Conservation (phyloP, 2,329 filamentous ascomycete species). For the Ophiognomonia clavigignenti-juglandacearum region DNA sequence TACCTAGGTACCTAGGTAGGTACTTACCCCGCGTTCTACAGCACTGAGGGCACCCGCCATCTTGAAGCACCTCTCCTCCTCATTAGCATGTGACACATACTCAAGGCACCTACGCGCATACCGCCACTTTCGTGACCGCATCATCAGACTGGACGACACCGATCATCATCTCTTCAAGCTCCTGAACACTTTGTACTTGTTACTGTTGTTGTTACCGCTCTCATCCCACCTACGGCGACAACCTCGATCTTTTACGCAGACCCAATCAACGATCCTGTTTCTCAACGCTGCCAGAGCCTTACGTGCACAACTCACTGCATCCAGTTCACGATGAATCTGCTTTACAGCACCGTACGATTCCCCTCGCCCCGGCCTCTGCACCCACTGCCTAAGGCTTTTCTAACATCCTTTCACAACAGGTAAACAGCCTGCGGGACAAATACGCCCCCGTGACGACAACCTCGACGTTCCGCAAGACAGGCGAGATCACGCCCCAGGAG, state of each 20-base stretch:
- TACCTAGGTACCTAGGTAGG: too few species aligned
- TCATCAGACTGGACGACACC: too few species aligned
- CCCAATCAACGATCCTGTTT: too few species aligned
- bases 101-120: too few species aligned
- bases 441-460: slow-evolving; percentile 85
- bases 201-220: too few species aligned
- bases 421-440: slow-evolving; percentile 86
- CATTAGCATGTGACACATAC: too few species aligned
- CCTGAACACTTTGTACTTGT: not conserved
- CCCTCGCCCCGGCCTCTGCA: slow-evolving; percentile 68
- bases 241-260: too few species aligned
- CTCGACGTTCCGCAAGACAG: slow-evolving; percentile 89
- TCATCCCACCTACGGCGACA: too few species aligned
- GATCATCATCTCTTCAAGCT: not conserved
- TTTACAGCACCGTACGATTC: slow-evolving; percentile 4
- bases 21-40: too few species aligned
- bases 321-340: slow-evolving; percentile 2
- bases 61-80: too few species aligned
- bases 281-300: too few species aligned
- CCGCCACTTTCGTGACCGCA: not conserved
- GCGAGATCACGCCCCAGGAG: slow-evolving; percentile 95
- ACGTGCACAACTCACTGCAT: not conserved
- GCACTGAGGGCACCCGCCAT: too few species aligned
- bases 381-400: slow-evolving; percentile 59
- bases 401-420: slow-evolving; percentile 41